Evolutionary conservation across 345 rosid species (phyloP).

Genomic region (Ceriops tagal): DNA sequence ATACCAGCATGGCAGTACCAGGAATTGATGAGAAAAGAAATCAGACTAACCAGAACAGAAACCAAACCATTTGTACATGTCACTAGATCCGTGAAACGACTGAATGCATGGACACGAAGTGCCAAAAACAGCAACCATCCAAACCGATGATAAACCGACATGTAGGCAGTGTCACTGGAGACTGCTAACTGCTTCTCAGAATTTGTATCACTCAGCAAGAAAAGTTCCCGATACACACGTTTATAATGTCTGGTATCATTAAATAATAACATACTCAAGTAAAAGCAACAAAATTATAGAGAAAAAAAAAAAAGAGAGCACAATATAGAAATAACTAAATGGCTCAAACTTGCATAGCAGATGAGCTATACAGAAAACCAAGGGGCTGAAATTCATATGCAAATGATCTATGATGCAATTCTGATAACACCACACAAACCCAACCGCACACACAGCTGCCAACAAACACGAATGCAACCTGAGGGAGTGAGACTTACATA

Average conservation of each 20-base stretch:
- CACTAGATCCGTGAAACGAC: slow-evolving; percentile 80
- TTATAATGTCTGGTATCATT: slow-evolving; percentile 58
- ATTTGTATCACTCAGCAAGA: slow-evolving; percentile 47
- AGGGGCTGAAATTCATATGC: too few relatives aligned
- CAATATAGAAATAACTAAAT: neutral
- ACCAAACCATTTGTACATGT: slow-evolving; percentile 84
- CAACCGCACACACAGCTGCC: too few relatives aligned
- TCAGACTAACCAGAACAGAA: slow-evolving; percentile 75
- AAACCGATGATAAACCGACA: slow-evolving; percentile 60
- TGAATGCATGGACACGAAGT: slow-evolving; percentile 75
- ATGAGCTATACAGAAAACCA: too few relatives aligned
- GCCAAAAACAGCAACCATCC: slow-evolving; percentile 95
- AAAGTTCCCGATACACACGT: slow-evolving; percentile 69
- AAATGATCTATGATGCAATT: neutral
- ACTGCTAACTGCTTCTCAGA: slow-evolving; percentile 42
- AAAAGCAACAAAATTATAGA: slow-evolving; percentile 2
- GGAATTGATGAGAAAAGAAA: slow-evolving; percentile 2
- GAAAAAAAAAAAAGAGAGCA: neutral
- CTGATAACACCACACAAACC: neutral
- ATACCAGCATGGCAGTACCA: neutral
- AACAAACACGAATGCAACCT: too few relatives aligned
- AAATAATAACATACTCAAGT: slow-evolving; percentile 6
- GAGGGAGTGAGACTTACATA: too few relatives aligned
- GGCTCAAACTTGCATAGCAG: too few relatives aligned
- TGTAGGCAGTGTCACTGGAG: slow-evolving; percentile 34